Base-by-base conservation (phyloP, 805 yeast genomes). In the Metschnikowia bowlesiae region DNA sequence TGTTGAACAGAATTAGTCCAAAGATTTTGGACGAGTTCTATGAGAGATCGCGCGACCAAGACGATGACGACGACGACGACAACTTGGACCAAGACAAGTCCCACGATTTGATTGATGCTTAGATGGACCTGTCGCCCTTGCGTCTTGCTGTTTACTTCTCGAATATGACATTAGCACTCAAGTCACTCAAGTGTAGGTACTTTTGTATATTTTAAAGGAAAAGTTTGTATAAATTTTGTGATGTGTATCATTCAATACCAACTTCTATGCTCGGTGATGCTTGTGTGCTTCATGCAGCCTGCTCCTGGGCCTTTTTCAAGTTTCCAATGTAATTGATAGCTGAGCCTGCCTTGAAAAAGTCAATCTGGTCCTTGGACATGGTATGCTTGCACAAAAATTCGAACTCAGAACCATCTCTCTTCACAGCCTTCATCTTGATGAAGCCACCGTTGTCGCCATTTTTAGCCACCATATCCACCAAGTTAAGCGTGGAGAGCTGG, bases 1-100 rank as follows among this genome's bases (percentile, higher is more conserved):
- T 94, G 87, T 84, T 94, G 67, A 94, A 94, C 80, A 90, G 99
- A 84, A 89, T 94, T 66, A 90, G 97, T 53, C 98, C 98, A 70
- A 94, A 94, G 84, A 89, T 94, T 62, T 77, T 94, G 67, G 85
- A 84, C 60, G 98, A 92, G 74, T 94, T 92, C 74, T 94, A 94
- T 74, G 98, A 92, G 64, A 83, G 97, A 73, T 84, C 85, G 45
- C 83, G 89, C 67, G 83, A 80, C 53, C 83, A 77, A 57, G 85
- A 80, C 44, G 82, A 77, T 37, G 84, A 78, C 39, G 80, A 74
- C 14, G 84, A 66, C 32, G 70, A 67, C 11, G 73, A 67, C 11
- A 72, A 65, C 35, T 71, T 66, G 49, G 66, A 67, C 57, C 66
- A 63, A 16, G 71, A 69, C 62, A 67, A 69, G 59, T 67, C 74